Percentiles rank a stretch among this genome's conserved stretches.
These are phyloP conservation scores for Babesia bovis DNA, from an alignment of 169 alveolate species.

Conservation along the genomic window DNA sequence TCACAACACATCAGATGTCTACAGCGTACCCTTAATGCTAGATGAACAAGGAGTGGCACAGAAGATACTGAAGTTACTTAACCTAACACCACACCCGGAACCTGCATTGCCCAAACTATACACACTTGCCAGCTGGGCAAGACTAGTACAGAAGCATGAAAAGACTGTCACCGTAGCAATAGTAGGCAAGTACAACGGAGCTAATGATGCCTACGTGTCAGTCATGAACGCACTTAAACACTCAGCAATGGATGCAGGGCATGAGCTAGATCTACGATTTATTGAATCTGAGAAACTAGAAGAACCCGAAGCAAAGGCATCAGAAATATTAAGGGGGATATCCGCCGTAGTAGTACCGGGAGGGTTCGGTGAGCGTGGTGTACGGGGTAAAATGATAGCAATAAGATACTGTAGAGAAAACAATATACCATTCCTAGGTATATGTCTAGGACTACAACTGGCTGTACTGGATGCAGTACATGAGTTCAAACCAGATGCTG, in stretches of 20 bases:
- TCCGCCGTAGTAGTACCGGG: conserved; percentile 93
- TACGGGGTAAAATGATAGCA: conserved; percentile 88
- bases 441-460: conserved; percentile 93
- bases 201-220: conserved; percentile 90
- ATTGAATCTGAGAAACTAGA: conserved; percentile 72
- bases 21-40: conserved; percentile 79
- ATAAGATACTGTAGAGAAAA: conserved; percentile 85
- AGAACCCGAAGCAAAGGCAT: conserved; percentile 52
- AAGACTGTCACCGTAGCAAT: conserved; percentile 83
- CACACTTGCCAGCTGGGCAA: conserved; percentile 69
- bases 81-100: conserved; percentile 21
- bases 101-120: conserved; percentile 49
- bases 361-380: conserved; percentile 94
- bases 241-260: conserved; percentile 86
- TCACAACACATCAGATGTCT: conserved; percentile 59
- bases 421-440: conserved; percentile 88
- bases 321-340: conserved; percentile 75
- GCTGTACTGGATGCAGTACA: conserved; percentile 84
- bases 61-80: conserved; percentile 51
- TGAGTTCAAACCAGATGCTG: conserved; percentile 82
- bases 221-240: conserved; percentile 90
- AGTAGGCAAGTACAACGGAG: conserved; percentile 92
- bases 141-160: conserved; percentile 54
- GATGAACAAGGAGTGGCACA: conserved; percentile 79
- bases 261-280: conserved; percentile 71